Percentiles rank a stretch among this genome's conserved stretches.
Conservation (phyloP, 139 green algal species). For the Micractinium sp. region DNA sequence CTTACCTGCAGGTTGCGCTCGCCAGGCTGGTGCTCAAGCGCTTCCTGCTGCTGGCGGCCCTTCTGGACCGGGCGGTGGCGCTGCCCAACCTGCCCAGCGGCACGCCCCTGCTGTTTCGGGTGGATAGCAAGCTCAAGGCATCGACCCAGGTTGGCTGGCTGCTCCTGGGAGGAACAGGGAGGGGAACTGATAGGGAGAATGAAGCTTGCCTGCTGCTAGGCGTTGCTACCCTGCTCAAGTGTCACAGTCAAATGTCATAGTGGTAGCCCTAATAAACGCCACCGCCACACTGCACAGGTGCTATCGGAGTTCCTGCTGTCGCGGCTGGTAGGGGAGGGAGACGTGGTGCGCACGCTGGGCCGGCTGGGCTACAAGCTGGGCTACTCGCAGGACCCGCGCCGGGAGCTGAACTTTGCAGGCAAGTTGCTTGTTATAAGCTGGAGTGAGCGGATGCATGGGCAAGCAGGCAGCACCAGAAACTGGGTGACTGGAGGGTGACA, state of each 20-base stretch:
- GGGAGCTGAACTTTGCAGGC: conserved; percentile 74
- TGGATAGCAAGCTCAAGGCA: conserved; percentile 59
- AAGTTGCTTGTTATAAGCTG: neutral
- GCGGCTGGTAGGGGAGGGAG: conserved; percentile 75
- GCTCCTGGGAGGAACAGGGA: no score
- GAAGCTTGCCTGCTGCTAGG: neutral
- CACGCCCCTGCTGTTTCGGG: conserved; percentile 67
- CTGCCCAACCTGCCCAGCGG: conserved; percentile 27
- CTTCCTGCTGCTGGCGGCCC: conserved; percentile 79
- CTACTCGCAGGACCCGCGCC: conserved; percentile 68
- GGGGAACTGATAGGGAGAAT: neutral
- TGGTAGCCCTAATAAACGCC: no score
- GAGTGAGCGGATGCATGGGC: no score
- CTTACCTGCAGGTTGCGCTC: conserved; percentile 53
- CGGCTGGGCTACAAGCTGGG: conserved; percentile 68
- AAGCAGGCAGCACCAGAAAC: no score
- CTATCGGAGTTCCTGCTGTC: conserved; percentile 64
- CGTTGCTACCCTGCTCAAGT: neutral
- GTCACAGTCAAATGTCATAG: no score
- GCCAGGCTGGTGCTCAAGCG: conserved; percentile 74
- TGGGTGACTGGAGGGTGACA: neutral
- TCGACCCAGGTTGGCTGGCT: conserved; percentile 60
- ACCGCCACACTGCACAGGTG: conserved; percentile 59
- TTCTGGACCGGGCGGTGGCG: conserved; percentile 70
- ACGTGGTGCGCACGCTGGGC: conserved; percentile 77